These are phyloP conservation scores for Ensete glaucum DNA, from an alignment of 176 grass and related monocot genomes.

Conservation along the genomic window DNA sequence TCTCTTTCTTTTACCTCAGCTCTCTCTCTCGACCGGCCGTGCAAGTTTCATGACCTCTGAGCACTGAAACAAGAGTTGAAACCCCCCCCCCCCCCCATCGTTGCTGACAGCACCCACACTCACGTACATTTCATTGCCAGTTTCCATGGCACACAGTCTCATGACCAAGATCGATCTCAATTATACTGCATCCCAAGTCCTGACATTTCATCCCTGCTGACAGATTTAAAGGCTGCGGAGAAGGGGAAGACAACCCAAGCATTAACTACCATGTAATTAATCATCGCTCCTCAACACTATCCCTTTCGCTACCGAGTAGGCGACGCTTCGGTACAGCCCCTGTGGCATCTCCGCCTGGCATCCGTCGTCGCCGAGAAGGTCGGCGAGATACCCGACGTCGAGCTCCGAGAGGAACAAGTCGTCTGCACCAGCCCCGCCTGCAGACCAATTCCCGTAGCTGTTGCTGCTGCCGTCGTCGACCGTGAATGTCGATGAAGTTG, in stretches of 20 bases:
- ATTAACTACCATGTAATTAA: too few relatives aligned
- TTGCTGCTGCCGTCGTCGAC: background rate
- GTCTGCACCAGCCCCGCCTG: background rate
- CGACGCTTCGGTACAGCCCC: background rate
- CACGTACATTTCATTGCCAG: conserved; percentile 1
- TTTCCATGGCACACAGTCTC: background rate
- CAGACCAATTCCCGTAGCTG: background rate
- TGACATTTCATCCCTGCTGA: too few relatives aligned
- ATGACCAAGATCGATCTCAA: background rate
- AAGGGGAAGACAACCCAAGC: too few relatives aligned
- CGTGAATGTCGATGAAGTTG: background rate
- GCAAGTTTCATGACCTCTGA: conserved; percentile 13
- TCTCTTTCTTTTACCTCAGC: background rate
- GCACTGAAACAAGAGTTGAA: background rate
- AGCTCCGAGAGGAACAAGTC: background rate
- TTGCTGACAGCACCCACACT: background rate
- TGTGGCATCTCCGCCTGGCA: background rate
- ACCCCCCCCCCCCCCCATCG: too few relatives aligned
- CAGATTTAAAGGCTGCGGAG: too few relatives aligned
- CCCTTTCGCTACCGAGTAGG: background rate
- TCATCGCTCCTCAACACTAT: too few relatives aligned
- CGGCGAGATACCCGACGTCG: background rate
- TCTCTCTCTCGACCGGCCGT: background rate
- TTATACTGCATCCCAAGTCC: too few relatives aligned
- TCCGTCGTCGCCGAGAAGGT: background rate